phyloP scores from a whole-genome alignment of 106 monocot species.

The Platanthera guangdongensis region DNA sequence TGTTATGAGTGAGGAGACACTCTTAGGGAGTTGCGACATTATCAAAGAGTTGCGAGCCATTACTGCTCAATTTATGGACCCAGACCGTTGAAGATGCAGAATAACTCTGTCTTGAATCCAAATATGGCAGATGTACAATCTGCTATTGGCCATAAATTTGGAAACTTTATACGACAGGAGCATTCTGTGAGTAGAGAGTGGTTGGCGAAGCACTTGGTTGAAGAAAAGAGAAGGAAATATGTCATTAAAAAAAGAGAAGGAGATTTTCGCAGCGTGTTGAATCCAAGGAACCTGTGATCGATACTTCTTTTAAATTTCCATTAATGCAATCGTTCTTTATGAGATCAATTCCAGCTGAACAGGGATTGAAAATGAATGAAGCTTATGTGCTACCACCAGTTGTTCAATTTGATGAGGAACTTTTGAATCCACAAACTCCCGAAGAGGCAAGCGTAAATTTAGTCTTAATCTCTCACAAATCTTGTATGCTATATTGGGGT shows the following conservation, averaged over 20 bases:
- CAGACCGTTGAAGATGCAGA: background rate
- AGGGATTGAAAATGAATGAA: background rate
- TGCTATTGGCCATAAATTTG: background rate
- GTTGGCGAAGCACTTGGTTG: constrained; percentile 28
- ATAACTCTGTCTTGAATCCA: background rate
- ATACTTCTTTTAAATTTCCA: constrained; percentile 14
- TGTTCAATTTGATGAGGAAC: constrained; percentile 15
- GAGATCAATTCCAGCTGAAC: constrained; percentile 12
- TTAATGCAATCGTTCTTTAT: constrained; percentile 11
- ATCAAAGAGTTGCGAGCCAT: no score
- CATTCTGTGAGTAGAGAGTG: constrained; percentile 23
- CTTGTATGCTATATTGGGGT: constrained; percentile 65
- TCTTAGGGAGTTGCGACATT: no score
- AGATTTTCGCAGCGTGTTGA: background rate
- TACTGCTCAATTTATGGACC: background rate
- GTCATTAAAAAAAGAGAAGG: background rate
- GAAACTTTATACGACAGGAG: constrained; percentile 4
- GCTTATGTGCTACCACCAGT: constrained; percentile 9
- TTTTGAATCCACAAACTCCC: constrained; percentile 11
- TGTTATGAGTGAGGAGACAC: no score
- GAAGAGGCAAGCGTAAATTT: constrained; percentile 23
- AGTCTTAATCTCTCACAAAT: background rate
- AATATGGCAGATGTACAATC: background rate
- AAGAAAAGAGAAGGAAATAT: constrained; percentile 12
- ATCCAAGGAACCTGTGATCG: background rate